These are phyloP conservation scores for Suillus bovinus DNA, from an alignment of 768 basidiomycete genomes.

Conservation along the genomic window DNA sequence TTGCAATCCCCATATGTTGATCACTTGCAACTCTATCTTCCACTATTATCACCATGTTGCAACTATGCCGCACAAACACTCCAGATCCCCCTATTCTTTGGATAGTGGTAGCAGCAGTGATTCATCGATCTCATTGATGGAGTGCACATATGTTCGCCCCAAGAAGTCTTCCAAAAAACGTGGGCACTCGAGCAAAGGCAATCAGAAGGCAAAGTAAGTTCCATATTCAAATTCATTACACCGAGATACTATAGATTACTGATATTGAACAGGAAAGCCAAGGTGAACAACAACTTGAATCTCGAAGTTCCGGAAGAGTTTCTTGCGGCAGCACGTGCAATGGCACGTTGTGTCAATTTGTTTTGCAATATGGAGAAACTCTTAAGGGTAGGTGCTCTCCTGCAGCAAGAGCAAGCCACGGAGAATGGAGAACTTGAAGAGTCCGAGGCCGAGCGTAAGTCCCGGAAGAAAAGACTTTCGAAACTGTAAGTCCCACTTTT, in stretches of 20 bases:
- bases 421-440: not conserved
- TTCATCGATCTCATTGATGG: not conserved
- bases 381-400: not conserved
- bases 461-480: not conserved
- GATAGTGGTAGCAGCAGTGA: not conserved
- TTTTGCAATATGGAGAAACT: conserved; percentile 5
- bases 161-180: not conserved
- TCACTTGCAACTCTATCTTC: no score
- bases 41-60: no score
- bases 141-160: not conserved
- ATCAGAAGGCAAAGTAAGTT: not conserved
- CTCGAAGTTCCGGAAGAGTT: no score
- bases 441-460: not conserved
- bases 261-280: no score
- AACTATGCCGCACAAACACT: no score
- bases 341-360: not conserved
- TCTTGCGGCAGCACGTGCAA: not conserved
- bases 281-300: no score
- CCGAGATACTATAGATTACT: no score
- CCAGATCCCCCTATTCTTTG: no score
- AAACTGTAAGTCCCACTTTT: not conserved
- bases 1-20: no score
- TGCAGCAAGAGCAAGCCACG: not conserved
- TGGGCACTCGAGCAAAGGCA: not conserved
- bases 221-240: no score